Percentiles rank a stretch among this genome's conserved stretches.
phyloP scores from a whole-genome alignment of 495 filamentous ascomycete genomes.

The Hapsidospora chrysogenum region DNA sequence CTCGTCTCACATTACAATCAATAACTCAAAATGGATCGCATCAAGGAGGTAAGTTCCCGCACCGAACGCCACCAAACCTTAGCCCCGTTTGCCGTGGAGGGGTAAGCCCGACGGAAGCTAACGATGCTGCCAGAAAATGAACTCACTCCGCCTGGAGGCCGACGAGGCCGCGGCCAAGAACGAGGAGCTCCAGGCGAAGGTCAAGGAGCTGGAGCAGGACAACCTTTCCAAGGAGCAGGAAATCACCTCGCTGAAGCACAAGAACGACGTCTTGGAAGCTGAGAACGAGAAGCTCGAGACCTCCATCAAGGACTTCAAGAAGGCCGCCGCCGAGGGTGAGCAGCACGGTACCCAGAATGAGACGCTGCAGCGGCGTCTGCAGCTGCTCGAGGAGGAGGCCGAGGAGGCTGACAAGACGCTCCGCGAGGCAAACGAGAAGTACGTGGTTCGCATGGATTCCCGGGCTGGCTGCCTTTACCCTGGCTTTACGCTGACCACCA shows the following conservation, averaged over 20 bases:
- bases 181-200: conserved; percentile 70
- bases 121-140: conserved; percentile 83
- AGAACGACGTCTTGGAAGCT: conserved; percentile 69
- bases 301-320: conserved; percentile 62
- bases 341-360: conserved; percentile 75
- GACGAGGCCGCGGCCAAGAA: conserved; percentile 62
- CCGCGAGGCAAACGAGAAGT: conserved; percentile 97
- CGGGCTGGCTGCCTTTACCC: background rate
- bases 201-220: conserved; percentile 88
- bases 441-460: conserved; percentile 19
- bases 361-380: conserved; percentile 72
- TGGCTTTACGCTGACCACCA: background rate
- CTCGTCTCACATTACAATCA: background rate
- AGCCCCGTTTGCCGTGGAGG: no score
- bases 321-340: conserved; percentile 51
- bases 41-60: conserved; percentile 69
- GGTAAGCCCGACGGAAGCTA: no score
- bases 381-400: conserved; percentile 93
- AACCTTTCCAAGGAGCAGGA: conserved; percentile 94
- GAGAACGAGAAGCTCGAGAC: conserved; percentile 84
- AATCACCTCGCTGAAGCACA: conserved; percentile 86
- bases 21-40: conserved; percentile 42
- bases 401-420: conserved; percentile 89
- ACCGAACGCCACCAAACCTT: no score
- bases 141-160: conserved; percentile 77